Evolutionary conservation across 495 filamentous ascomycete genomes (phyloP).

Genomic region (Thozetella sp.): DNA sequence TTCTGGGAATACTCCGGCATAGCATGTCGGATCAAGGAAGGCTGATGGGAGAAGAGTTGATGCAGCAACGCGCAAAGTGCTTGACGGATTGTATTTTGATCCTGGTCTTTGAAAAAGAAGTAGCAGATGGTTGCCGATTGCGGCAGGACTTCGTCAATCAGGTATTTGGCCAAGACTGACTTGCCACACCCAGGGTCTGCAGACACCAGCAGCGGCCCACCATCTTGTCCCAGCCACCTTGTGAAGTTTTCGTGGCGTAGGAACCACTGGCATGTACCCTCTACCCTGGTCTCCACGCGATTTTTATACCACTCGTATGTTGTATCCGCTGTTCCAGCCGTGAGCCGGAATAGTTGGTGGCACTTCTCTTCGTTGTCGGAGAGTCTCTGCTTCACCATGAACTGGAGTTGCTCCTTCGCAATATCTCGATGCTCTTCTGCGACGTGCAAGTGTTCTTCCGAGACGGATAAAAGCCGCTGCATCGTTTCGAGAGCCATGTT

Average conservation of each 20-base stretch:
- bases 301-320: constrained; percentile 45
- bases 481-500: background rate
- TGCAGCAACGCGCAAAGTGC: constrained; percentile 35
- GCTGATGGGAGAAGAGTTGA: constrained; percentile 24
- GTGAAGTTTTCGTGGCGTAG: constrained; percentile 15
- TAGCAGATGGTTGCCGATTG: constrained; percentile 21
- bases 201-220: constrained; percentile 29
- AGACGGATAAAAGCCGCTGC: background rate
- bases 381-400: background rate
- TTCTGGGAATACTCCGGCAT: background rate
- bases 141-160: constrained; percentile 27
- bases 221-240: constrained; percentile 6
- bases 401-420: background rate
- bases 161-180: constrained; percentile 40
- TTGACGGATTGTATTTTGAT: constrained; percentile 18
- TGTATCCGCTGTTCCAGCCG: constrained; percentile 18
- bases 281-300: constrained; percentile 9
- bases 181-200: constrained; percentile 54
- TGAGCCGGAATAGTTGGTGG: constrained; percentile 30
- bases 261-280: constrained; percentile 31
- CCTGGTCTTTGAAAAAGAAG: constrained; percentile 34
- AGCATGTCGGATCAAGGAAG: constrained; percentile 6
- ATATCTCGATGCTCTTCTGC: background rate
- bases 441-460: background rate
- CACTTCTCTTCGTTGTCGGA: constrained; percentile 25